Evolutionary conservation across 1,284 basidiomycete genomes (phyloP), one percentile per base, ranked within the genome.

Genomic region (Sanghuangporus baumii): DNA sequence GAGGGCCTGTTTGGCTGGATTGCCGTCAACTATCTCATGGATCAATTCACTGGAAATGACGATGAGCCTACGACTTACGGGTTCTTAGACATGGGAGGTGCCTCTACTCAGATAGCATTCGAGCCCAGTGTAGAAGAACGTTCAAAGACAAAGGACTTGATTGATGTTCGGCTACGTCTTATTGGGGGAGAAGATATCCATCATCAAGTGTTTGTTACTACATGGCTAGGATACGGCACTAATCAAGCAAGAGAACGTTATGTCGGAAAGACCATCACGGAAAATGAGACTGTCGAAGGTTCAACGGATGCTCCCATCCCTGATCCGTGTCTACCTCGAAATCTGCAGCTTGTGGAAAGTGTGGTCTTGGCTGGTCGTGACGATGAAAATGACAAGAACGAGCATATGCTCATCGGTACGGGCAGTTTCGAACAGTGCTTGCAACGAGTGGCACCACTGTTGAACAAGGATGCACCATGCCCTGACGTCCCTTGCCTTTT

Each of bases 1-100:
- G 97, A 99, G 72, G 97, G 97, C 0, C 77, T 98, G 55, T 97
- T 96, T 74, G 97, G 97, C 1, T 99, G 97, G 97, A 94, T 99
- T 61, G 94, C 96, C 0, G 94, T 98, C 72, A 99, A 99, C 74
- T 99, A 99, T 74, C 87, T 99, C 51, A 97, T 98, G 94, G 93
- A 99, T 71, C 96, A 96, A 1, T 99, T 99, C 72, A 81, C 82
- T 14, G 85, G 85, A 14, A 79, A 83, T 55, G 79, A 77, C 67
- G 73, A 78, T 48, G 78, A 81, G 67, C 80, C 78, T 62, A 92
- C 93, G 38, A 98, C 97, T 3, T 98, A 94, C 70, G 97, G 97
- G 3, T 99, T 99, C 75, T 80, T 99, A 66, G 97, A 99, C 74
- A 99, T 99, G 97, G 96, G 96, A 60, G 96, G 96, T 41, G 96